Percentiles rank a stretch among this genome's conserved stretches.
Evolutionary conservation across 2,329 filamentous ascomycete genomes (phyloP).

Genomic region (Diaporthe citrichinensis): DNA sequence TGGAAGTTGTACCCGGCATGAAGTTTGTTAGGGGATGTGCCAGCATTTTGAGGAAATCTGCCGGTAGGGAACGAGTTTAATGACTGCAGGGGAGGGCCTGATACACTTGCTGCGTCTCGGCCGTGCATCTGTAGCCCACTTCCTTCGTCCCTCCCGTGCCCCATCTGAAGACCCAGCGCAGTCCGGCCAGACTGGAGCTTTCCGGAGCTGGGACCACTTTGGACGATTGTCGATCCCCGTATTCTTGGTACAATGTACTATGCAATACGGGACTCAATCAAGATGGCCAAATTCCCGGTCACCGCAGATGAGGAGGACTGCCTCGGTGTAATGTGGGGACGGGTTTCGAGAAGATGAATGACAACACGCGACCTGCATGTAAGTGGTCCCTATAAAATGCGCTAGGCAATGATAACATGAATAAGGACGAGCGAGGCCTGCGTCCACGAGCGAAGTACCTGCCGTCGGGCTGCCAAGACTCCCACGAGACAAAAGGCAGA

Average conservation of each 20-base stretch:
- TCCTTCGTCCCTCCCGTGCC: conserved; percentile 25
- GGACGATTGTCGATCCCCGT: conserved; percentile 24
- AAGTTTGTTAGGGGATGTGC: conserved; percentile 48
- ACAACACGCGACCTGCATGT: conserved; percentile 36
- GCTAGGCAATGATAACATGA: conserved; percentile 32
- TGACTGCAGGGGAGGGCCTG: conserved; percentile 52
- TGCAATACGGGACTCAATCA: conserved; percentile 20
- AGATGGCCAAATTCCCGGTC: conserved; percentile 26
- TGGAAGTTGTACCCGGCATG: conserved; percentile 49
- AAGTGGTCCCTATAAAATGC: conserved; percentile 35
- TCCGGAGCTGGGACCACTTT: conserved; percentile 14
- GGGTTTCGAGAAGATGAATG: conserved; percentile 39
- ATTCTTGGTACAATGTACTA: conserved; percentile 23
- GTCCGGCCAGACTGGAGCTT: conserved; percentile 12
- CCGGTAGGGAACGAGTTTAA: conserved; percentile 47
- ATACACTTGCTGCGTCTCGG: conserved; percentile 49
- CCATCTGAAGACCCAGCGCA: conserved; percentile 31
- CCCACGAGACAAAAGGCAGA: not conserved
- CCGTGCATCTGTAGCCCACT: conserved; percentile 46
- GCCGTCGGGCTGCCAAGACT: not conserved
- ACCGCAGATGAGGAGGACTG: conserved; percentile 34
- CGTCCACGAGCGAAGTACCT: not conserved
- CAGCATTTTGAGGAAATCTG: conserved; percentile 50
- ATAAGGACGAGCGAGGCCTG: conserved; percentile 18
- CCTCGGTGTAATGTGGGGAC: conserved; percentile 38